Conservation (phyloP, 495 filamentous ascomycete species). For the Lasiosphaeriaceae sp. region DNA sequence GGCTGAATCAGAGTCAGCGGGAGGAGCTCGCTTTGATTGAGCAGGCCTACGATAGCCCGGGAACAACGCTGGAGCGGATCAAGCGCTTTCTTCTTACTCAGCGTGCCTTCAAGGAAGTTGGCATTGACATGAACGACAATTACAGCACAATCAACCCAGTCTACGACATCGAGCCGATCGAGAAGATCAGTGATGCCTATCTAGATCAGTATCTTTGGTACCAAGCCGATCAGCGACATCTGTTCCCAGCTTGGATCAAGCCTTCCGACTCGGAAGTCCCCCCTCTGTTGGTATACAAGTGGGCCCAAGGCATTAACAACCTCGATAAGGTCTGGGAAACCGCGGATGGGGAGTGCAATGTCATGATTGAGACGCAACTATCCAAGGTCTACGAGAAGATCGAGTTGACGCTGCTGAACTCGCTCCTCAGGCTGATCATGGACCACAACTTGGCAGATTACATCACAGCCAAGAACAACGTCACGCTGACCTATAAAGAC, state of each 20-base stretch:
- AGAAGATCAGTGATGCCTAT: constrained; percentile 99
- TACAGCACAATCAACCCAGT: constrained; percentile 99
- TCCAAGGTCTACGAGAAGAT: constrained; percentile 99
- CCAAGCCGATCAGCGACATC: constrained; percentile 94
- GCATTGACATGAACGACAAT: constrained; percentile 99
- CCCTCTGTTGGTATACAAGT: constrained; percentile 96
- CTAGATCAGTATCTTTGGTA: constrained; percentile 99
- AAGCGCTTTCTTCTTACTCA: constrained; percentile 97
- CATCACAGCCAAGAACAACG: constrained; percentile 99
- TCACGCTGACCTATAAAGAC: constrained; percentile 98
- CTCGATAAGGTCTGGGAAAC: constrained; percentile 97
- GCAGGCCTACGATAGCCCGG: constrained; percentile 97
- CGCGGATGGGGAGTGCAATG: constrained; percentile 92
- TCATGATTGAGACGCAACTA: constrained; percentile 97
- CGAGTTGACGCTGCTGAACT: constrained; percentile 92
- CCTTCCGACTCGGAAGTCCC: constrained; percentile 98
- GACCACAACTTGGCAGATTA: constrained; percentile 99
- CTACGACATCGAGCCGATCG: constrained; percentile 98
- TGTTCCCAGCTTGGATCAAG: constrained; percentile 99
- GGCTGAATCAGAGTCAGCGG: constrained; percentile 95
- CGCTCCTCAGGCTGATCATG: constrained; percentile 93
- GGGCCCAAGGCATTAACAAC: constrained; percentile 99
- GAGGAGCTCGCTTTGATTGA: constrained; percentile 97
- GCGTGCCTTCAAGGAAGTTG: constrained; percentile 98
- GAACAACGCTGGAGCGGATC: constrained; percentile 92